These are phyloP conservation scores for Larix kaempferi DNA, from an alignment of 75 land plant species.

Conservation along the genomic window DNA sequence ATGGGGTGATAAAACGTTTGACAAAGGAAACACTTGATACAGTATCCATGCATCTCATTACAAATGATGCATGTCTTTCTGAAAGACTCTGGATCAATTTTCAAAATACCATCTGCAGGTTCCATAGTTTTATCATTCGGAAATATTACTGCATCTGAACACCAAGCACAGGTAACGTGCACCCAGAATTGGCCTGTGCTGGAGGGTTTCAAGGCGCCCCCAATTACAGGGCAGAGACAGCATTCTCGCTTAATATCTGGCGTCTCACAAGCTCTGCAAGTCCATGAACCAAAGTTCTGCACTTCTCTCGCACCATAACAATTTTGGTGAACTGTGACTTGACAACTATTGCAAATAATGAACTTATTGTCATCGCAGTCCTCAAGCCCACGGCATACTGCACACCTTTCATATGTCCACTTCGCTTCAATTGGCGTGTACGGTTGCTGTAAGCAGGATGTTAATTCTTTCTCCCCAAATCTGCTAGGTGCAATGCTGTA, in stretches of 20 bases:
- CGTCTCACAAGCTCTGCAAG: conserved; percentile 90
- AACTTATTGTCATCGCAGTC: conserved; percentile 91
- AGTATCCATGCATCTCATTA: conserved; percentile 87
- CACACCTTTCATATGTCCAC: conserved; percentile 94
- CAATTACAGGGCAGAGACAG: conserved; percentile 97
- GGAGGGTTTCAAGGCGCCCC: conserved; percentile 93
- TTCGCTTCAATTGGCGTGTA: conserved; percentile 66
- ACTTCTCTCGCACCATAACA: conserved; percentile 86
- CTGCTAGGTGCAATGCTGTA: conserved; percentile 23
- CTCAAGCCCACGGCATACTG: conserved; percentile 78
- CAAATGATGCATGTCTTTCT: conserved; percentile 76
- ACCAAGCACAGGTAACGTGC: conserved; percentile 97
- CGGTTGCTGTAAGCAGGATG: conserved; percentile 36
- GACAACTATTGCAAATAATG: conserved; percentile 93
- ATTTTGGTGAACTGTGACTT: conserved; percentile 94
- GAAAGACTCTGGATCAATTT: conserved; percentile 56
- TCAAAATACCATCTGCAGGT: conserved; percentile 86
- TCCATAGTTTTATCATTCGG: conserved; percentile 72
- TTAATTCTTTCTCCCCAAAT: conserved; percentile 44
- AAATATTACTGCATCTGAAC: conserved; percentile 76
- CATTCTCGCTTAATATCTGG: conserved; percentile 74
- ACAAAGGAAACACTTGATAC: conserved; percentile 78
- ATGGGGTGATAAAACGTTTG: conserved; percentile 76
- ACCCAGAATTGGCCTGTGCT: conserved; percentile 78
- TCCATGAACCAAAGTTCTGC: conserved; percentile 74